A percentile compares a stretch with the other conserved stretches of the same genome.
These are phyloP conservation scores for Debaryomyces fabryi DNA, from an alignment of 1,139 yeast species.

Conservation along the genomic window DNA sequence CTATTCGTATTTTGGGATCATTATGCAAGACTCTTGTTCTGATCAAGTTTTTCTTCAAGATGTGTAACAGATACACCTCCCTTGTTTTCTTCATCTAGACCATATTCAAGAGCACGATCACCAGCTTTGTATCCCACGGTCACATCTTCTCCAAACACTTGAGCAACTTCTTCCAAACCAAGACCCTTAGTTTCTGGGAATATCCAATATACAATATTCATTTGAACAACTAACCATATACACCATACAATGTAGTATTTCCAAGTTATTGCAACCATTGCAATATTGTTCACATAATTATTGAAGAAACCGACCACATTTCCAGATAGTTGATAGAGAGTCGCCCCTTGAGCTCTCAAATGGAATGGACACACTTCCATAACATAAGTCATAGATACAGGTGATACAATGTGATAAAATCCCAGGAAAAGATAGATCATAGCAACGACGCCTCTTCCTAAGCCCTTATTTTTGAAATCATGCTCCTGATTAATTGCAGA, in stretches of 20 bases:
- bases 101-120: not conserved
- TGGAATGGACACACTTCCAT: constrained; percentile 33
- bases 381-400: constrained; percentile 28
- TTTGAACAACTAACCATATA: constrained; percentile 11
- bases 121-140: not conserved
- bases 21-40: not conserved
- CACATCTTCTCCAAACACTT: constrained; percentile 13
- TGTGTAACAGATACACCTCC: not conserved
- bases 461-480: constrained; percentile 10
- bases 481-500: constrained; percentile 28
- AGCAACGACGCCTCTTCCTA: constrained; percentile 51
- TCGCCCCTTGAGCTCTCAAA: constrained; percentile 19
- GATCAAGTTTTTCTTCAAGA: not conserved
- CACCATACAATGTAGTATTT: constrained; percentile 20
- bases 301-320: constrained; percentile 8
- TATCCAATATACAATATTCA: constrained; percentile 12
- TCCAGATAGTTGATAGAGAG: constrained; percentile 12
- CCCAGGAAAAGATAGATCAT: constrained; percentile 20
- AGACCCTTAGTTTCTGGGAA: constrained; percentile 17
- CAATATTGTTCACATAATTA: constrained; percentile 15
- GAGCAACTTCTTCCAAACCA: constrained; percentile 16
- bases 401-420: constrained; percentile 30
- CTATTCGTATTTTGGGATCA: not conserved
- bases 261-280: constrained; percentile 17
- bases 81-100: not conserved